These are phyloP conservation scores for Heritiera fomes DNA, from an alignment of 345 rosid species.

Conservation along the genomic window DNA sequence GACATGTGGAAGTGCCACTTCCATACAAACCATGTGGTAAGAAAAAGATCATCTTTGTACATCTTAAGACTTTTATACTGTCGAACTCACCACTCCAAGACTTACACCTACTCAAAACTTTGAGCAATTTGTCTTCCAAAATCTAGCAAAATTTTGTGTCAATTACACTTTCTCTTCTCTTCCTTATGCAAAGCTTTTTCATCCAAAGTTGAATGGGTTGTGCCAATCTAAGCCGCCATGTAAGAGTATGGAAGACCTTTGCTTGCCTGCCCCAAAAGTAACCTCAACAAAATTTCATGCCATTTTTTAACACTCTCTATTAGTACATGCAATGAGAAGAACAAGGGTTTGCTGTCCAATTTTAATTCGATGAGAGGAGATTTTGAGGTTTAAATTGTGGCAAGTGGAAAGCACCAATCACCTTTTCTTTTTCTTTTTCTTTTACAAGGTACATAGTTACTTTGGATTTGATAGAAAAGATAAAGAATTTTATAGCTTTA, in stretches of 20 bases:
- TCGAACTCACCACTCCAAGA: background rate
- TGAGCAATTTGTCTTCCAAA: slow-evolving; percentile 20
- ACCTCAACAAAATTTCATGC: background rate
- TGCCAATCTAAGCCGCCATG: background rate
- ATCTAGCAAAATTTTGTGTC: slow-evolving; percentile 18
- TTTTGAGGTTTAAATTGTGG: slow-evolving; percentile 9
- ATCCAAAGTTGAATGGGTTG: background rate
- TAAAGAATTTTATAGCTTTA: background rate
- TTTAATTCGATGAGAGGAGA: slow-evolving; percentile 13
- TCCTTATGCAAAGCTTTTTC: background rate
- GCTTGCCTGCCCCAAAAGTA: background rate
- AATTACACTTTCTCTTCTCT: background rate
- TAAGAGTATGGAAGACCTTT: background rate
- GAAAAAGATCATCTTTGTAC: background rate
- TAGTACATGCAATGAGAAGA: background rate
- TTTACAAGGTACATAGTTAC: background rate
- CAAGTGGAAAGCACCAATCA: slow-evolving; percentile 10
- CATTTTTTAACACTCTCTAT: background rate
- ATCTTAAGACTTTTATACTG: no score
- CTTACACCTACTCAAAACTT: slow-evolving; percentile 5
- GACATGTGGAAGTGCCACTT: background rate
- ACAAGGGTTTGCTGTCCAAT: background rate
- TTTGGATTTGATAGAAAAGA: background rate
- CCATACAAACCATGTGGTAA: background rate
- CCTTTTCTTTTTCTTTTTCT: background rate